Percentiles rank a stretch among this genome's conserved stretches.
phyloP scores from a whole-genome alignment of 768 basidiomycete species.

The Kwoniella shandongensis region DNA sequence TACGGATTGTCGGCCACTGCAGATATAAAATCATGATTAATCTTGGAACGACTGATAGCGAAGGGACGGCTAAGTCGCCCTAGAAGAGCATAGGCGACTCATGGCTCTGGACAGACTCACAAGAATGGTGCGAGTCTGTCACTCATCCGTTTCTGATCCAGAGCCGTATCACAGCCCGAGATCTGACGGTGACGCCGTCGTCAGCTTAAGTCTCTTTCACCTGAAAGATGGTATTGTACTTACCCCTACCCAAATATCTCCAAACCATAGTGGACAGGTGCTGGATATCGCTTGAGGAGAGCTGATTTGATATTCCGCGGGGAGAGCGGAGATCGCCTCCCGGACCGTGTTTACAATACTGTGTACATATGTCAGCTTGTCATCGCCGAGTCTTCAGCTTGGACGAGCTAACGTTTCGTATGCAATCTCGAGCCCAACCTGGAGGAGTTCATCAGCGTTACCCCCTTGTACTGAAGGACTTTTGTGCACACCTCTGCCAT shows the following conservation, averaged over 20 bases:
- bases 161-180: conserved; percentile 32
- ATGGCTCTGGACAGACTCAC: too few relatives aligned
- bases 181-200: conserved; percentile 14
- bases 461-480: neutral
- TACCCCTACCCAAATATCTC: conserved; percentile 35
- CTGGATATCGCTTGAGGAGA: too few relatives aligned
- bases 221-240: conserved; percentile 1
- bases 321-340: conserved; percentile 24
- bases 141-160: conserved; percentile 25
- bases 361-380: conserved; percentile 23
- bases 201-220: too few relatives aligned
- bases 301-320: neutral
- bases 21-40: neutral
- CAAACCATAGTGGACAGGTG: conserved; percentile 20
- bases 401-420: conserved; percentile 32
- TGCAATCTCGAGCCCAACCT: conserved; percentile 23
- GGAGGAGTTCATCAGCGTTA: too few relatives aligned
- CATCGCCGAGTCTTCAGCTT: too few relatives aligned
- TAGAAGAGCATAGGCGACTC: too few relatives aligned
- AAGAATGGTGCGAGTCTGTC: conserved; percentile 28
- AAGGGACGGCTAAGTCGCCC: too few relatives aligned
- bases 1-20: conserved; percentile 55
- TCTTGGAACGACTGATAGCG: too few relatives aligned
- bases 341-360: conserved; percentile 26
- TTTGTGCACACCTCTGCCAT: conserved; percentile 69